These are phyloP conservation scores for Saitozyma sp. DNA, from an alignment of 768 basidiomycete species.

Conservation along the genomic window DNA sequence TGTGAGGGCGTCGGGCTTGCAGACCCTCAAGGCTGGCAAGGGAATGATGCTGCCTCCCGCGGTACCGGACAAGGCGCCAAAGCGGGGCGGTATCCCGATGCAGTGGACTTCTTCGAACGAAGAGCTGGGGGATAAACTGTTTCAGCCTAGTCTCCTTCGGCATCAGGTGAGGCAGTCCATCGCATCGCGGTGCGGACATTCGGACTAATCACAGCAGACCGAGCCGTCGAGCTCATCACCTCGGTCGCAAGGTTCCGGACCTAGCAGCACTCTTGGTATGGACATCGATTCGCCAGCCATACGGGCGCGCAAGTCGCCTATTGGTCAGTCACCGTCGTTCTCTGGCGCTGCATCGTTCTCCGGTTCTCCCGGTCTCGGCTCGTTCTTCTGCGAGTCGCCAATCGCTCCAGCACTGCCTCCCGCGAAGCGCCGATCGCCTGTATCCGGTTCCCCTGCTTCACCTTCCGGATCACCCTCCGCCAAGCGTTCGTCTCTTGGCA, in stretches of 20 bases:
- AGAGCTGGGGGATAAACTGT: constrained; percentile 29
- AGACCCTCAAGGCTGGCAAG: constrained; percentile 15
- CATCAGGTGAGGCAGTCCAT: constrained; percentile 33
- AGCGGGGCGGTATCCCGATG: constrained; percentile 32
- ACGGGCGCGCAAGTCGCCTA: constrained; percentile 14
- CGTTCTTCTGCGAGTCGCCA: constrained; percentile 50
- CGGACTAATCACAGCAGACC: constrained; percentile 28
- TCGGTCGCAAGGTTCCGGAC: constrained; percentile 5
- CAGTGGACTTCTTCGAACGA: constrained; percentile 44
- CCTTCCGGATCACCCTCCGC: constrained; percentile 47
- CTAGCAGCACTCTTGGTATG: constrained; percentile 28
- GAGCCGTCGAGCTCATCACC: constrained; percentile 12
- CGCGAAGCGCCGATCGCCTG: constrained; percentile 32
- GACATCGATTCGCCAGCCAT: constrained; percentile 43
- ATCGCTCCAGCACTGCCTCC: constrained; percentile 28
- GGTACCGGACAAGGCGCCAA: constrained; percentile 25
- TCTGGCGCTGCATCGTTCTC: constrained; percentile 22
- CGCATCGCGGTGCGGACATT: background rate
- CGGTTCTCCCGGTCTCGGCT: constrained; percentile 42
- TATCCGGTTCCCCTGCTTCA: constrained; percentile 45
- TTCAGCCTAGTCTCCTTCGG: constrained; percentile 30
- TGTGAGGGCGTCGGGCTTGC: too few species aligned
- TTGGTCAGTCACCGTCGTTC: constrained; percentile 24
- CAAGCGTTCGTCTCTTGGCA: constrained; percentile 34
- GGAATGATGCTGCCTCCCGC: constrained; percentile 48